Percentiles rank a stretch among this genome's conserved stretches.
Evolutionary conservation across 129 eudicot species (phyloP).

Genomic region (Lonicera japonica): DNA sequence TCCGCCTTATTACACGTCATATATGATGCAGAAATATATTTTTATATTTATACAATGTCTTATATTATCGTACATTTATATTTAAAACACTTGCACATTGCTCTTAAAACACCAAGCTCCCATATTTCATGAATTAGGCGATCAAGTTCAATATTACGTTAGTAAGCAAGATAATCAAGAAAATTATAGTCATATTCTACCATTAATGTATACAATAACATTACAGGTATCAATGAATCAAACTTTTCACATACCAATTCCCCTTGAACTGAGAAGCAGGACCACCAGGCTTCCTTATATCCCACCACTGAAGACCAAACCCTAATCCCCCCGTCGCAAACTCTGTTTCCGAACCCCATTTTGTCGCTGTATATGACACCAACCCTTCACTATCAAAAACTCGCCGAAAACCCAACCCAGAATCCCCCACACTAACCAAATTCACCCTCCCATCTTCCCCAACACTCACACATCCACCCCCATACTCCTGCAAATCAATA

Average conservation of each 20-base stretch:
- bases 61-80: too few species aligned
- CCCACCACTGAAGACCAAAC: conserved; percentile 90
- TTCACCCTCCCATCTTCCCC: conserved; percentile 93
- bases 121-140: too few species aligned
- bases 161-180: too few species aligned
- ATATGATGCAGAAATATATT: too few species aligned
- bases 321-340: conserved; percentile 86
- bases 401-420: conserved; percentile 27
- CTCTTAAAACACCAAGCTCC: too few species aligned
- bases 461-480: conserved; percentile 55
- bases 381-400: conserved; percentile 68
- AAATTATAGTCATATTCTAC: too few species aligned
- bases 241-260: conserved; percentile 39
- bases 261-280: conserved; percentile 71
- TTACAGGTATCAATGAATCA: too few species aligned
- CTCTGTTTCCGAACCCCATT: conserved; percentile 75
- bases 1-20: too few species aligned
- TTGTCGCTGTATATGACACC: conserved; percentile 53
- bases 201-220: too few species aligned
- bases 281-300: conserved; percentile 60
- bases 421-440: conserved; percentile 43
- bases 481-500: conserved; percentile 57
- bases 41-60: too few species aligned
- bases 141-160: too few species aligned
- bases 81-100: too few species aligned